Conservation (phyloP, 768 basidiomycete genomes). For the Kwoniella dejecticola region DNA sequence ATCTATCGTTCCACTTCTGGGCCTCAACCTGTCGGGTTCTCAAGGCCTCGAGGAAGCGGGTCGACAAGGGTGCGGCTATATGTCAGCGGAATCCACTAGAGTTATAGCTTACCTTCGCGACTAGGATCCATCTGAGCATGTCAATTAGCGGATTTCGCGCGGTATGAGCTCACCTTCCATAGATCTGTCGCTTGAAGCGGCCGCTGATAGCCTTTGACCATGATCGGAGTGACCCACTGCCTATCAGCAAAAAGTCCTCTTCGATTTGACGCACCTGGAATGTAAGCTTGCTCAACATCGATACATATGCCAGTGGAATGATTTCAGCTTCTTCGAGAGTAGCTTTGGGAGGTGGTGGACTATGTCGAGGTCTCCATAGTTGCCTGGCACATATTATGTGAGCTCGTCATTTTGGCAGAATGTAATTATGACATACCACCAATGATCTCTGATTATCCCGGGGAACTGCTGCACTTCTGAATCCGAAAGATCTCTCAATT, state of each 20-base stretch:
- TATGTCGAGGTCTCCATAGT: slow-evolving; percentile 63
- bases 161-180: slow-evolving; percentile 62
- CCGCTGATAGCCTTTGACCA: slow-evolving; percentile 68
- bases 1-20: slow-evolving; percentile 62
- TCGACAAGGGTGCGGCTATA: slow-evolving; percentile 61
- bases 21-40: slow-evolving; percentile 60
- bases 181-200: slow-evolving; percentile 74
- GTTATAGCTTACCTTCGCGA: slow-evolving; percentile 33
- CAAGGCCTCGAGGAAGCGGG: slow-evolving; percentile 65
- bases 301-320: slow-evolving; percentile 66
- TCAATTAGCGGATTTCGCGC: slow-evolving; percentile 1
- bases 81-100: slow-evolving; percentile 39
- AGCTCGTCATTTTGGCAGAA: too few relatives aligned
- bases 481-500: slow-evolving; percentile 23
- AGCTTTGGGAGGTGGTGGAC: slow-evolving; percentile 63
- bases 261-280: slow-evolving; percentile 63
- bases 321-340: slow-evolving; percentile 65
- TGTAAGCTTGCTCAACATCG: slow-evolving; percentile 64
- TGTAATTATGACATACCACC: slow-evolving; percentile 40
- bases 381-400: slow-evolving; percentile 29
- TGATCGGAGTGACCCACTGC: slow-evolving; percentile 56
- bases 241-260: not conserved
- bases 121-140: slow-evolving; percentile 40
- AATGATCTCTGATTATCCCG: slow-evolving; percentile 33
- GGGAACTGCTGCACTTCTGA: slow-evolving; percentile 27